Base-by-base conservation (phyloP, 129 eudicot species). In the Artemisia tridentata region DNA sequence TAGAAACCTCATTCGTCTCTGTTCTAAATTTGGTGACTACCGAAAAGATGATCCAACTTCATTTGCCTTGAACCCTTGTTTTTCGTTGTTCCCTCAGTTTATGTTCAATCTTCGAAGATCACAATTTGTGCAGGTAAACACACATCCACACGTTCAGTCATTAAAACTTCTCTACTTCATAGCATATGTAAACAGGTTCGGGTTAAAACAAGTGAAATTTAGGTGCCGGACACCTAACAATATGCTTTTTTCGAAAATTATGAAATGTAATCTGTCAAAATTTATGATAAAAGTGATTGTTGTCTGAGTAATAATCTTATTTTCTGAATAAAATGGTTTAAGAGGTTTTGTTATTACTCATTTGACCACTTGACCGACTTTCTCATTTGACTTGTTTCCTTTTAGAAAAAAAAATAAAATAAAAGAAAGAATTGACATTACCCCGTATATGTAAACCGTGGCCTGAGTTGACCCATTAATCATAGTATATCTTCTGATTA, bases 61-160 rank as follows among this genome's bases (percentile, higher is more conserved):
- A 10, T 89, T 93, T 64, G 92, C 95, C 5, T 80, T 93, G 65
- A 93, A 93, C 80, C 98, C 96, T 47, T 80, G 82, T 69, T 93
- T 93, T 77, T 93, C 98, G 0, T 79, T 93, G 78, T 87, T 89
- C 80, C 98, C 98, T 31, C 98, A 89, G 63, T 93, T 93, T 64
- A 89, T 93, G 98, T 93, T 93, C 76, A 89, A 93, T 80, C 83
- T 93, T 67, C 82, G 98, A 57, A 79, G 98, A 83, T 93, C 98
- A 56, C 98, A 93, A 79, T 93, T 93, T 79, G 90, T 93, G 52
- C 98, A 93, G 92, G 98, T 93, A 73, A 45, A 23, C 12, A 16
- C 19, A 16, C 17, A 54, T 29, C 34, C 65, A 14, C 38, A n/a
- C 16, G 16, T 70, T 25, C 55, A 14, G 19, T 19, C 1, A 10